phyloP scores from a whole-genome alignment of 192 early-diverging fungal genomes.

The Chytriomyces hyalinus region DNA sequence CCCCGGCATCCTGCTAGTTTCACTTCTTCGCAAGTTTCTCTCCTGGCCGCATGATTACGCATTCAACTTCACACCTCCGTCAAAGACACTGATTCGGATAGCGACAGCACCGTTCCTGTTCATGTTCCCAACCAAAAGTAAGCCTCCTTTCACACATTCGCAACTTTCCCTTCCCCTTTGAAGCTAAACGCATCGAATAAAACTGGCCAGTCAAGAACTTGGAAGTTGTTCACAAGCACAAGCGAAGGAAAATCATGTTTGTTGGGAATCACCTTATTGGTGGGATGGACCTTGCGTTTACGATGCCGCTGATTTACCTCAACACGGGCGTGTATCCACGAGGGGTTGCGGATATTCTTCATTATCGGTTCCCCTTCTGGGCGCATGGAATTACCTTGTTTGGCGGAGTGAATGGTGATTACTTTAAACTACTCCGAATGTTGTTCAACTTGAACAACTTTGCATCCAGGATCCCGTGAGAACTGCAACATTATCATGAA shows the following conservation, averaged over 20 bases:
- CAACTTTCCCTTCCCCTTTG: too few relatives aligned
- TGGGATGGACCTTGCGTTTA: conserved; percentile 32
- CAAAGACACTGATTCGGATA: background rate
- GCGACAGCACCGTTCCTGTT: background rate
- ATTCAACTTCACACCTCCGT: background rate
- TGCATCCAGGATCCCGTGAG: background rate
- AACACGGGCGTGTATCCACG: conserved; percentile 39
- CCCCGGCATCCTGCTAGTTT: background rate
- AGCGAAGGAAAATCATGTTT: conserved; percentile 31
- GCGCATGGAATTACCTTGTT: conserved; percentile 11
- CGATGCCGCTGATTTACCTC: conserved; percentile 28
- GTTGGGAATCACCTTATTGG: conserved; percentile 36
- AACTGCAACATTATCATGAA: conserved; percentile 37
- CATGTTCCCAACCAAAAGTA: background rate
- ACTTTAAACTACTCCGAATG: too few relatives aligned
- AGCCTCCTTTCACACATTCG: background rate
- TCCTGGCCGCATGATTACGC: background rate
- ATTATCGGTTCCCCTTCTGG: conserved; percentile 38
- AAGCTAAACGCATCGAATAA: background rate
- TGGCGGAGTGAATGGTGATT: conserved; percentile 5
- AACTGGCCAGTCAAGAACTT: background rate
- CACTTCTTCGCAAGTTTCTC: background rate
- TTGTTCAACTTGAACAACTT: conserved; percentile 21
- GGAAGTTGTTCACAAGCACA: background rate
- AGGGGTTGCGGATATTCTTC: conserved; percentile 35